Evolutionary conservation across 495 filamentous ascomycete species (phyloP).

Genomic region (Xylaria acuta): DNA sequence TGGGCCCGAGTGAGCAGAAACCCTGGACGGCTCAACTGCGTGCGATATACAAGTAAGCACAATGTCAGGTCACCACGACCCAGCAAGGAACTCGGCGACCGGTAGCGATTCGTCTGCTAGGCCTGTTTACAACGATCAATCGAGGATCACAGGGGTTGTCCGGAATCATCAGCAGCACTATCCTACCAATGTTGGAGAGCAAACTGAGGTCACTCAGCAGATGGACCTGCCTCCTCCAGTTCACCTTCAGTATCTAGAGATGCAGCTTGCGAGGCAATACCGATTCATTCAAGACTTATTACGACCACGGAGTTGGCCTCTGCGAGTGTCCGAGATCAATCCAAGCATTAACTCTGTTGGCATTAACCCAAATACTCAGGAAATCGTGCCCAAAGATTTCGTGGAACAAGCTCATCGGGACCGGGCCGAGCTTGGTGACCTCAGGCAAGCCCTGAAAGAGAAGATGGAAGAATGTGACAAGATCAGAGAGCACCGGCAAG

Average conservation of each 20-base stretch:
- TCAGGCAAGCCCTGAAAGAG: background rate
- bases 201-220: background rate
- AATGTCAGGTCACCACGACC: background rate
- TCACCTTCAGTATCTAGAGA: background rate
- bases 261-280: background rate
- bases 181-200: background rate
- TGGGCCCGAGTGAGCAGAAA: background rate
- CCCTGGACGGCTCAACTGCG: background rate
- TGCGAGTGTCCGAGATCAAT: background rate
- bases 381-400: constrained; percentile 1
- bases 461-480: background rate
- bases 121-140: background rate
- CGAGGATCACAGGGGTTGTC: background rate
- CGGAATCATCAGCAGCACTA: background rate
- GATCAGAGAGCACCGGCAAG: constrained; percentile 10
- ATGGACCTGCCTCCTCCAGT: background rate
- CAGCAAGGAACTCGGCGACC: background rate
- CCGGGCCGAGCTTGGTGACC: background rate
- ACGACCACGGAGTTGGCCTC: background rate
- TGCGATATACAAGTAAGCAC: background rate
- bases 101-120: background rate
- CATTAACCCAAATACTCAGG: background rate
- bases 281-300: background rate
- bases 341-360: fast-evolving
- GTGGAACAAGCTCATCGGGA: background rate